Percentiles rank a stretch among this genome's conserved stretches.
phyloP scores from a whole-genome alignment of 805 yeast genomes.

The Schizosaccharomyces lindneri region DNA sequence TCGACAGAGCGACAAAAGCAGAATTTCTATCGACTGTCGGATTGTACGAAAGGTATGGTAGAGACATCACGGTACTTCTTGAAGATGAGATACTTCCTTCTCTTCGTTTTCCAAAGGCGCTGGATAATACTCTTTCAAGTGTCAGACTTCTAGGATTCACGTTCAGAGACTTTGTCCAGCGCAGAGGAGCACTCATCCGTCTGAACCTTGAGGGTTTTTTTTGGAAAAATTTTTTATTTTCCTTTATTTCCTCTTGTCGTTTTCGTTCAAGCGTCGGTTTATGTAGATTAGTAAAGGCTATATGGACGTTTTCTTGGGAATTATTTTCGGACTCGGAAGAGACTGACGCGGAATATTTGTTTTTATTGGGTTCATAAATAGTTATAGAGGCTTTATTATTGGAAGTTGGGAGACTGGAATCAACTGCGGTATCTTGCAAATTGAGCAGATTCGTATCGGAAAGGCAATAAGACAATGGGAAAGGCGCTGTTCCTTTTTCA shows the following conservation, averaged over 20 bases:
- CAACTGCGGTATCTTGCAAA: neutral
- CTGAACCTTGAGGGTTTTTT: slow-evolving; percentile 14
- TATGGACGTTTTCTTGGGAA: neutral
- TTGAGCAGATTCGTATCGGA: neutral
- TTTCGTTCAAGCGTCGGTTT: neutral
- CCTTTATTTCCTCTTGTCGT: neutral
- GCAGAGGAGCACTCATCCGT: neutral
- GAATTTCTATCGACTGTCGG: slow-evolving; percentile 90
- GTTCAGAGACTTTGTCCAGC: slow-evolving; percentile 1
- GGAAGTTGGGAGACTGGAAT: no score
- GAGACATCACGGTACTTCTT: slow-evolving; percentile 19
- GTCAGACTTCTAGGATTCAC: slow-evolving; percentile 2
- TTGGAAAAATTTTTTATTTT: slow-evolving; percentile 23
- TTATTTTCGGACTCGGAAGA: neutral
- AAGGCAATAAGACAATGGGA: neutral
- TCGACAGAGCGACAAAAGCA: slow-evolving; percentile 58
- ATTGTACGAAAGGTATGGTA: slow-evolving; percentile 57
- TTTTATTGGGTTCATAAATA: neutral
- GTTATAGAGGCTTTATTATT: neutral
- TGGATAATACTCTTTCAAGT: slow-evolving; percentile 5
- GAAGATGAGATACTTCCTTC: slow-evolving; percentile 6
- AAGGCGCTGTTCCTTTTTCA: neutral
- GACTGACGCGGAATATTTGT: neutral
- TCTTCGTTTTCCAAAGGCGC: slow-evolving; percentile 4
- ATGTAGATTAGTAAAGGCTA: neutral